phyloP scores from a whole-genome alignment of 1,139 yeast species.

The Hyphopichia pseudoburtonii region DNA sequence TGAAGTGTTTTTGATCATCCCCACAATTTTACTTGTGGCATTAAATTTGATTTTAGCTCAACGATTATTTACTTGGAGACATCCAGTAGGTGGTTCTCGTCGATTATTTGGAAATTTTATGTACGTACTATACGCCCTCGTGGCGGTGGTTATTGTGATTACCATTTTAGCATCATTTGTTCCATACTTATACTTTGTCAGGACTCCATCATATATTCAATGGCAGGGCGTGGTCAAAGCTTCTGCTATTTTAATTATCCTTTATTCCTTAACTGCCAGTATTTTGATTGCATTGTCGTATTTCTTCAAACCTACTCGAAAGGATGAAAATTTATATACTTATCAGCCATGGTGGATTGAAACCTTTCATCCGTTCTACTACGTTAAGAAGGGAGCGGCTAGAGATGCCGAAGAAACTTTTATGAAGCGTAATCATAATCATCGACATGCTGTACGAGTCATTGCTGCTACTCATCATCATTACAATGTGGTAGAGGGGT shows the following conservation, averaged over 20 bases:
- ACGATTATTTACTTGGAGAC: slow-evolving; percentile 47
- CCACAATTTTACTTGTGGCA: slow-evolving; percentile 34
- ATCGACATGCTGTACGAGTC: slow-evolving; percentile 44
- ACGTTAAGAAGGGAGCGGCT: slow-evolving; percentile 39
- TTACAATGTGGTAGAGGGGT: slow-evolving; percentile 41
- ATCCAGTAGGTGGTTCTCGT: slow-evolving; percentile 47
- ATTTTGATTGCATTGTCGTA: slow-evolving; percentile 38
- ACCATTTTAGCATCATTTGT: slow-evolving; percentile 35
- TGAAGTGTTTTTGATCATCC: slow-evolving; percentile 35
- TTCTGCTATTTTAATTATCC: slow-evolving; percentile 29
- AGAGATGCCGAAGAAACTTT: slow-evolving; percentile 41
- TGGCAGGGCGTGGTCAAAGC: slow-evolving; percentile 34
- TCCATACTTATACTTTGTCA: slow-evolving; percentile 34
- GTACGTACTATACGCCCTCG: slow-evolving; percentile 32
- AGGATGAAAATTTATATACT: slow-evolving; percentile 44
- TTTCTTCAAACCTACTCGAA: slow-evolving; percentile 41
- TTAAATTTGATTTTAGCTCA: slow-evolving; percentile 43
- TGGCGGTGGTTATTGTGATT: slow-evolving; percentile 28
- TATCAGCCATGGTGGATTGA: slow-evolving; percentile 53
- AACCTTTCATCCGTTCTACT: slow-evolving; percentile 42
- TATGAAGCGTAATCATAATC: slow-evolving; percentile 45
- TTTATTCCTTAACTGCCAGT: slow-evolving; percentile 37
- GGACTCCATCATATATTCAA: slow-evolving; percentile 16
- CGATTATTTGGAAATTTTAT: slow-evolving; percentile 35
- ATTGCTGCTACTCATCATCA: slow-evolving; percentile 48